These are phyloP conservation scores for Lactarius tabidus DNA, from an alignment of 768 basidiomycete genomes.

Conservation along the genomic window DNA sequence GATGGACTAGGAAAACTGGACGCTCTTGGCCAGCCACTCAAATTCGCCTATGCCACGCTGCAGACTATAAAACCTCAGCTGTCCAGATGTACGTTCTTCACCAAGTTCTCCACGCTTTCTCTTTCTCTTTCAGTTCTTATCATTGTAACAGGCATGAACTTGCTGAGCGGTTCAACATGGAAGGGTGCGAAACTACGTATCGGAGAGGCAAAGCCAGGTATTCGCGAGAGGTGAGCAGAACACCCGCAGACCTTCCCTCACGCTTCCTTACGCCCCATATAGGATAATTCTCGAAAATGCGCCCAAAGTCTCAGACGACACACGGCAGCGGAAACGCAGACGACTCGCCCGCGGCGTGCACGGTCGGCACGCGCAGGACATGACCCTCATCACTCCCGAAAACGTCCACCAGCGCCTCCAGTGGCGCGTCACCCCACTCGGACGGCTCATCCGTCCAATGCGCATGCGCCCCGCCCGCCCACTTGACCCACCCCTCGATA, in stretches of 20 bases:
- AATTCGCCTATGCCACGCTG: slow-evolving; percentile 71
- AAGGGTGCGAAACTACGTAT: slow-evolving; percentile 85
- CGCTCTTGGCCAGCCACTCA: slow-evolving; percentile 60
- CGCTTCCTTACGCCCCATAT: slow-evolving; percentile 8
- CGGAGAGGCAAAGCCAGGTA: slow-evolving; percentile 81
- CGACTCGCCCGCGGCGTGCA: slow-evolving; percentile 33
- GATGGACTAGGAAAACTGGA: slow-evolving; percentile 67
- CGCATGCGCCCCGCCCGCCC: slow-evolving; percentile 69
- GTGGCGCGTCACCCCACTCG: slow-evolving; percentile 67
- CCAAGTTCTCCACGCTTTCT: slow-evolving; percentile 33
- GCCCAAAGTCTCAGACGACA: slow-evolving; percentile 27
- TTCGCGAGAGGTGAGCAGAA: slow-evolving; percentile 49
- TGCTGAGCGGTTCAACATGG: slow-evolving; percentile 79
- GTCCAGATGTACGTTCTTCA: slow-evolving; percentile 52
- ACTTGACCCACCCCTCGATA: slow-evolving; percentile 32
- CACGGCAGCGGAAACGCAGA: slow-evolving; percentile 45
- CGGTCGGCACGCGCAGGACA: slow-evolving; percentile 52
- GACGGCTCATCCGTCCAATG: slow-evolving; percentile 60
- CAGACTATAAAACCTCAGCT: slow-evolving; percentile 57
- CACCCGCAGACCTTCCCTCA: slow-evolving; percentile 5
- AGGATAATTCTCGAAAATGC: slow-evolving; percentile 39
- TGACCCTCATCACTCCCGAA: slow-evolving; percentile 58
- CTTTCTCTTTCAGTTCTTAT: not conserved
- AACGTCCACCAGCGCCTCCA: slow-evolving; percentile 49
- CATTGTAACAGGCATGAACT: slow-evolving; percentile 53